A percentile compares a stretch with the other conserved stretches of the same genome.
phyloP scores from a whole-genome alignment of 2,329 filamentous ascomycete genomes.

The Colletotrichum liaoningense region DNA sequence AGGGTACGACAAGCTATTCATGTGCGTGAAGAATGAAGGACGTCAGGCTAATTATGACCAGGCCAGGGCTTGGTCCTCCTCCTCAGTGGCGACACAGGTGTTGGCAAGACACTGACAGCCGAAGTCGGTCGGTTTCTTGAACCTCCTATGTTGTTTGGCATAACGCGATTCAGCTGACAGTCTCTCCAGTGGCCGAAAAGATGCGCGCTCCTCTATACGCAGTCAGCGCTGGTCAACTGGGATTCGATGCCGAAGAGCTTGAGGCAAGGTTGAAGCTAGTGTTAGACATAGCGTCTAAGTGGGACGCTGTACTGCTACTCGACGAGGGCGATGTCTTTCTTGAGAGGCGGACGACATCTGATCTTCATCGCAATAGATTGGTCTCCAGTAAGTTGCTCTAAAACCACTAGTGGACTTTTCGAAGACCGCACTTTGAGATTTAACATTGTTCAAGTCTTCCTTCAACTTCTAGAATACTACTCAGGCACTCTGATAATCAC shows the following conservation, averaged over 20 bases:
- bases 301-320: constrained; percentile 43
- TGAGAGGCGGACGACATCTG: constrained; percentile 33
- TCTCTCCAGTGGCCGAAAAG: constrained; percentile 40
- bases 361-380: constrained; percentile 33
- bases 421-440: neutral
- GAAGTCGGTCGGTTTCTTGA: neutral
- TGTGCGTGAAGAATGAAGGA: neutral
- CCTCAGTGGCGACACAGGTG: constrained; percentile 24
- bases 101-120: constrained; percentile 32
- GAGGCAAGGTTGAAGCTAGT: constrained; percentile 29
- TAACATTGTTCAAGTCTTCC: constrained; percentile 39
- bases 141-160: neutral
- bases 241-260: constrained; percentile 15
- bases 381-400: constrained; percentile 29
- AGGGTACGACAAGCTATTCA: neutral
- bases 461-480: constrained; percentile 44
- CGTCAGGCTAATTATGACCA: neutral
- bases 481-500: constrained; percentile 47
- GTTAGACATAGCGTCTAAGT: constrained; percentile 33
- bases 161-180: constrained; percentile 41
- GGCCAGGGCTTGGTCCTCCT: constrained; percentile 21
- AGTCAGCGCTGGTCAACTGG: too few relatives aligned
- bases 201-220: neutral
- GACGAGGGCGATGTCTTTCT: constrained; percentile 44
- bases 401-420: neutral